These are phyloP conservation scores for Kingdonia uniflora DNA, from an alignment of 164 flowering plant genomes.

Conservation along the genomic window DNA sequence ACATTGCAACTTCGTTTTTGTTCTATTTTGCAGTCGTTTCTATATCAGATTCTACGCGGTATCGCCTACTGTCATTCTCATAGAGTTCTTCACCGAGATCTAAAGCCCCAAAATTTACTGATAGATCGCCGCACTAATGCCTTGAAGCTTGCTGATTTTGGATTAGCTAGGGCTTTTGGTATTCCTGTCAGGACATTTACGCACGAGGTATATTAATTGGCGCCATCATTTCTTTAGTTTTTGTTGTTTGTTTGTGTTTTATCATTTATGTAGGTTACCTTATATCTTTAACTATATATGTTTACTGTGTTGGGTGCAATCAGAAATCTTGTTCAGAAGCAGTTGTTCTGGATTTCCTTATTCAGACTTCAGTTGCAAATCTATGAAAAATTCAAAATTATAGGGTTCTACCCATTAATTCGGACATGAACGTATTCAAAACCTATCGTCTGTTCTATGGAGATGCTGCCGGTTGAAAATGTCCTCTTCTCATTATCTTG, in stretches of 20 bases:
- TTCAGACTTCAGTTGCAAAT: too few relatives aligned
- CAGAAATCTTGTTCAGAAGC: too few relatives aligned
- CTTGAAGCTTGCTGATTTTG: slow-evolving; percentile 91
- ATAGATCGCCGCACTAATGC: slow-evolving; percentile 82
- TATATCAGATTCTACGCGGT: slow-evolving; percentile 90
- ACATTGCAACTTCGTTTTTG: background rate
- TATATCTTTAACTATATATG: too few relatives aligned
- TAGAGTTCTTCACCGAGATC: slow-evolving; percentile 86
- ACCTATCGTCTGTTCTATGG: background rate
- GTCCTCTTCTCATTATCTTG: background rate
- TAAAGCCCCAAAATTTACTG: slow-evolving; percentile 89
- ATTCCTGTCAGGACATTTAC: slow-evolving; percentile 93
- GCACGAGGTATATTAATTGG: slow-evolving; percentile 54
- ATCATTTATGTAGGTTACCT: too few relatives aligned
- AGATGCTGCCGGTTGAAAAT: too few relatives aligned
- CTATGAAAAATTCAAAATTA: too few relatives aligned
- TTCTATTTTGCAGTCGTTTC: slow-evolving; percentile 48
- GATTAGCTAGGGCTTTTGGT: slow-evolving; percentile 92
- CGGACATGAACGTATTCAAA: background rate
- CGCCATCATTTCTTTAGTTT: background rate
- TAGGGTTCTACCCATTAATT: too few relatives aligned
- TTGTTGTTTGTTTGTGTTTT: background rate
- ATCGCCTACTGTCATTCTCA: slow-evolving; percentile 93
- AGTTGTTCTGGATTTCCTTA: background rate
- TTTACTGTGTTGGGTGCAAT: too few relatives aligned